Evolutionary conservation across 352 stramenopile species (phyloP).

Genomic region (Globisporangium okanoganense): DNA sequence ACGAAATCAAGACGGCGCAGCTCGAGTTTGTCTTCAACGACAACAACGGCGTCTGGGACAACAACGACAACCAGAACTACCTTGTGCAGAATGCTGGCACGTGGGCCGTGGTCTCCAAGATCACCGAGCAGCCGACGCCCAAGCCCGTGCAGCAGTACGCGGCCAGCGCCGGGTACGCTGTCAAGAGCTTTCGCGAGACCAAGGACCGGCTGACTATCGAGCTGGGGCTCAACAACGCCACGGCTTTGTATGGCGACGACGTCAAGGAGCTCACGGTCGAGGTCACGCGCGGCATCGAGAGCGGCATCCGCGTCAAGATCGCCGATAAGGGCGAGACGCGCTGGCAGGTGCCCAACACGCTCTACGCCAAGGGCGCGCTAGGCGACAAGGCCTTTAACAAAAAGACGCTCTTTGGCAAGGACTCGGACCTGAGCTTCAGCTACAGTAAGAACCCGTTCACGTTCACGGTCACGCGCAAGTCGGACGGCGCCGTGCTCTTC

Average conservation of each 20-base stretch:
- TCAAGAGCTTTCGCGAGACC: constrained; percentile 19
- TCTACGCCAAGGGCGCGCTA: constrained; percentile 9
- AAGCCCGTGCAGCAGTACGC: constrained; percentile 22
- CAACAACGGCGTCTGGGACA: constrained; percentile 40
- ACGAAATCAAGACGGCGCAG: constrained; percentile 26
- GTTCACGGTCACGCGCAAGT: constrained; percentile 32
- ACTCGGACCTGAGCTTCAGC: constrained; percentile 22
- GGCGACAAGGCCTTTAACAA: constrained; percentile 11
- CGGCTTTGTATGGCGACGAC: constrained; percentile 26
- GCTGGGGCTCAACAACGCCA: constrained; percentile 22
- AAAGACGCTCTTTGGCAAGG: constrained; percentile 8
- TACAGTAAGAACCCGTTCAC: constrained; percentile 36
- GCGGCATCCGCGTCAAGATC: constrained; percentile 24
- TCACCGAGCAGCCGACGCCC: constrained; percentile 16
- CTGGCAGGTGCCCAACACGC: constrained; percentile 19
- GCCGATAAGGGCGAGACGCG: constrained; percentile 17
- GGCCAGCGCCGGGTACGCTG: constrained; percentile 21
- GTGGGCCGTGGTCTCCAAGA: constrained; percentile 35
- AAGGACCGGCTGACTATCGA: constrained; percentile 17
- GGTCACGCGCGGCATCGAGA: constrained; percentile 19
- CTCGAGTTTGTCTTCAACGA: constrained; percentile 53
- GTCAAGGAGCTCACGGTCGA: constrained; percentile 41
- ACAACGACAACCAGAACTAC: constrained; percentile 44
- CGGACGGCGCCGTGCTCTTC: constrained; percentile 37
- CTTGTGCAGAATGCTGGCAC: constrained; percentile 27